These are phyloP conservation scores for Entomortierella parvispora DNA, from an alignment of 192 early-diverging fungal species.

Conservation along the genomic window DNA sequence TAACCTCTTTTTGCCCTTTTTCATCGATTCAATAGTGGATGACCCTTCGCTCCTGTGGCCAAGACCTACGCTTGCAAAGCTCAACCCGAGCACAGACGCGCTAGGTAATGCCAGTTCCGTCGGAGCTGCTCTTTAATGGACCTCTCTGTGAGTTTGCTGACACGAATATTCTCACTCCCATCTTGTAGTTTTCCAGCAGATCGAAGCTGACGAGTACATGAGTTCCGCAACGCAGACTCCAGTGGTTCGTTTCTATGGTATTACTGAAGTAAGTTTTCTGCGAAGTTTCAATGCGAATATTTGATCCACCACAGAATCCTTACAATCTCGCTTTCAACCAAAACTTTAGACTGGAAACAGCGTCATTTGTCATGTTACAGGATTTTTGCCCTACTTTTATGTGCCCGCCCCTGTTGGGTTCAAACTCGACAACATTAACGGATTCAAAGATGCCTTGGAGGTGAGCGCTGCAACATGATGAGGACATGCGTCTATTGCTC, in stretches of 20 bases:
- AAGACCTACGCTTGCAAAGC: slow-evolving; percentile 20
- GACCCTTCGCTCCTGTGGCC: slow-evolving; percentile 49
- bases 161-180: not conserved
- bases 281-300: no score
- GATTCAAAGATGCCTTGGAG: slow-evolving; percentile 61
- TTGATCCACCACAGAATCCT: not conserved
- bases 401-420: slow-evolving; percentile 89
- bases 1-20: not conserved
- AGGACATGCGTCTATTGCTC: no score
- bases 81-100: slow-evolving; percentile 48
- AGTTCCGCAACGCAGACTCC: slow-evolving; percentile 61
- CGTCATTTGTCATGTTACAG: slow-evolving; percentile 89
- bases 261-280: slow-evolving; percentile 77
- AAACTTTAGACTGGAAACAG: slow-evolving; percentile 85
- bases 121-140: not conserved
- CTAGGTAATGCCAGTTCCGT: slow-evolving; percentile 29
- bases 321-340: not conserved
- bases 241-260: slow-evolving; percentile 84
- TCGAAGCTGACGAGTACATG: slow-evolving; percentile 91
- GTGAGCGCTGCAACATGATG: slow-evolving; percentile 44
- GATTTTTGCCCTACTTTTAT: slow-evolving; percentile 95
- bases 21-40: slow-evolving; percentile 31
- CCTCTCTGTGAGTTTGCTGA: not conserved
- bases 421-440: slow-evolving; percentile 64
- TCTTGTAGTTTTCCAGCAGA: slow-evolving; percentile 89